Evolutionary conservation across 2,329 filamentous ascomycete genomes (phyloP).

Genomic region (Claviceps africana): DNA sequence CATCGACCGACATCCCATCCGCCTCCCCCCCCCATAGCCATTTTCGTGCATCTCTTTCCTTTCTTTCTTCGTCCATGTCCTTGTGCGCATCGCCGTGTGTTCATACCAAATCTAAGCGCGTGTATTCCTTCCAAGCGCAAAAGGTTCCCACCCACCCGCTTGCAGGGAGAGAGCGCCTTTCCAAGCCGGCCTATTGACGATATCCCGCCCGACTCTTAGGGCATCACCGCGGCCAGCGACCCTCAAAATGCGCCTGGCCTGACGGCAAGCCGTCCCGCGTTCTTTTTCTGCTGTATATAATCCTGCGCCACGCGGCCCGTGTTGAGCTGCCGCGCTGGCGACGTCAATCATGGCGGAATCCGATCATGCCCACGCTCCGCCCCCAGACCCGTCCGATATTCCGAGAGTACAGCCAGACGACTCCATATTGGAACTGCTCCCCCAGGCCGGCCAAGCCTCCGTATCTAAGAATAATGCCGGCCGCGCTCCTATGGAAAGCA

Average conservation of each 20-base stretch:
- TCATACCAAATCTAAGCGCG: background rate
- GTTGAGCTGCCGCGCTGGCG: conserved; percentile 4
- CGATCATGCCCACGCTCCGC: background rate
- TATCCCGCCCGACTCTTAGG: background rate
- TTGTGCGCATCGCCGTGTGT: background rate
- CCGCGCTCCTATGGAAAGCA: conserved; percentile 18
- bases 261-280: conserved; percentile 15
- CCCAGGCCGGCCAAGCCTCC: conserved; percentile 10
- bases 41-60: too few relatives aligned
- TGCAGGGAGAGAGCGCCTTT: background rate
- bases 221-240: background rate
- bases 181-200: background rate
- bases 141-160: background rate
- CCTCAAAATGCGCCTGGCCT: conserved; percentile 24
- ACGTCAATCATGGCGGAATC: background rate
- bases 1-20: background rate
- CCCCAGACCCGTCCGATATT: background rate
- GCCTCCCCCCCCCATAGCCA: too few relatives aligned
- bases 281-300: conserved; percentile 8
- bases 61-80: background rate
- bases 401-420: conserved; percentile 6
- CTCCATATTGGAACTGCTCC: conserved; percentile 5
- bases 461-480: background rate
- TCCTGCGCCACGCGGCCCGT: conserved; percentile 14
- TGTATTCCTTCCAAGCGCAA: background rate